Evolutionary conservation across 176 grass and related monocot species (phyloP).

Genomic region (sorghum (Sorghum bicolor)): Sorghum_bicolor_NCBIv3 NC_012872.2:58472001-58472500

Average conservation of each 20-base stretch:
- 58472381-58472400: too few relatives aligned
- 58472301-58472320: not conserved
- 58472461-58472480: too few relatives aligned
- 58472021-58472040: not conserved
- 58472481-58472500: too few relatives aligned
- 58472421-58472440: too few relatives aligned
- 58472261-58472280: too few relatives aligned
- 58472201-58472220: not conserved
- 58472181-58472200: too few relatives aligned
- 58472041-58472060: not conserved
- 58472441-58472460: too few relatives aligned
- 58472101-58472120: not conserved
- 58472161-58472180: not conserved
- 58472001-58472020: not conserved
- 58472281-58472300: not conserved
- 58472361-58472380: not conserved
- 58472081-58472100: not conserved
- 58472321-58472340: not conserved
- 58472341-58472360: not conserved
- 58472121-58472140: not conserved
- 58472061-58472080: conserved; percentile 6
- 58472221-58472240: too few relatives aligned
- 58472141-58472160: not conserved
- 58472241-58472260: too few relatives aligned
- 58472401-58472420: too few relatives aligned